These are phyloP conservation scores for Medicago ruthenica DNA, from an alignment of 306 rosid genomes.

Conservation along the genomic window DNA sequence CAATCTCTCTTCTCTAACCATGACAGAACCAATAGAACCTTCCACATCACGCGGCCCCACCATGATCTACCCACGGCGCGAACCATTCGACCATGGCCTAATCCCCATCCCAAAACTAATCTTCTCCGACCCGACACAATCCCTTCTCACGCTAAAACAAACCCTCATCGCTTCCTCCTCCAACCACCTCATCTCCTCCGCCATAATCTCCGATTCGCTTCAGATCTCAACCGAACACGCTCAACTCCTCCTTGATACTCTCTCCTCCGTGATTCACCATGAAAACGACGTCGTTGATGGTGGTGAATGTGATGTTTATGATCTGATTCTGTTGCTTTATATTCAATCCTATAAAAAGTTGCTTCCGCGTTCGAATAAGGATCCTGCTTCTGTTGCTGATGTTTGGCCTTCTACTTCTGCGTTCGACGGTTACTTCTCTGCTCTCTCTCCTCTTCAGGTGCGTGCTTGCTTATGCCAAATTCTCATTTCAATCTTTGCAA, in stretches of 20 bases:
- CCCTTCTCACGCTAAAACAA: slow-evolving; percentile 77
- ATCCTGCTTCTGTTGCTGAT: slow-evolving; percentile 88
- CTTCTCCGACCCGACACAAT: slow-evolving; percentile 84
- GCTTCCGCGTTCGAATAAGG: slow-evolving; percentile 89
- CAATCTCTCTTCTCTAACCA: slow-evolving; percentile 39
- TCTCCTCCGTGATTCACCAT: slow-evolving; percentile 65
- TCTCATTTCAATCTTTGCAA: slow-evolving; percentile 14
- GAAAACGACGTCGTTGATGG: no score
- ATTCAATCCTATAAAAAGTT: slow-evolving; percentile 90
- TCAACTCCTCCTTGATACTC: slow-evolving; percentile 75
- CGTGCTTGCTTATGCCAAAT: slow-evolving; percentile 37
- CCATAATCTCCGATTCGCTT: slow-evolving; percentile 68
- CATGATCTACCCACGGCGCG: slow-evolving; percentile 79
- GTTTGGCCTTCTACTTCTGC: slow-evolving; percentile 99
- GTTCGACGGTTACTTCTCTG: slow-evolving; percentile 95
- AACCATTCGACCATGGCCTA: slow-evolving; percentile 91
- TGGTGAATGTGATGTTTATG: slow-evolving; percentile 52
- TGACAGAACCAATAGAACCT: slow-evolving; percentile 73
- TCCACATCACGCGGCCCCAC: slow-evolving; percentile 54
- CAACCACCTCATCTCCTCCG: slow-evolving; percentile 57
- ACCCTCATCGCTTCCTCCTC: slow-evolving; percentile 62
- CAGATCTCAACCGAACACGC: slow-evolving; percentile 93
- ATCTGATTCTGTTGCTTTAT: slow-evolving; percentile 82
- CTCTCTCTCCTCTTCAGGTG: slow-evolving; percentile 95
- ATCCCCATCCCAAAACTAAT: slow-evolving; percentile 81